A percentile compares a stretch with the other conserved stretches of the same genome.
phyloP scores from a whole-genome alignment of 2,329 filamentous ascomycete genomes.

The Neoarthrinium moseri region DNA sequence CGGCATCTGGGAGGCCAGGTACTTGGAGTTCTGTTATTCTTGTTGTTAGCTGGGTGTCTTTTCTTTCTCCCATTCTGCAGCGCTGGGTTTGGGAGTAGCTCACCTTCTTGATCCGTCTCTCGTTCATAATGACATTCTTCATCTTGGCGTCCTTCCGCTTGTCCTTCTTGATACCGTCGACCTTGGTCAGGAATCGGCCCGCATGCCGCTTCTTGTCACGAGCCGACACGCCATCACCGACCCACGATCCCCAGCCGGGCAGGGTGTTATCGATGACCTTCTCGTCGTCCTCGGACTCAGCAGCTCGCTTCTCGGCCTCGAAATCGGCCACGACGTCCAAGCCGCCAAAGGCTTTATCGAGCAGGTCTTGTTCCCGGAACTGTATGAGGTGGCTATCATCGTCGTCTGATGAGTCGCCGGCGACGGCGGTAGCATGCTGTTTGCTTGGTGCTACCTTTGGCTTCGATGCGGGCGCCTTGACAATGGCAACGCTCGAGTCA shows the following conservation, averaged over 20 bases:
- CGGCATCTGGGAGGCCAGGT: conserved; percentile 79
- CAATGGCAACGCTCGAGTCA: conserved; percentile 24
- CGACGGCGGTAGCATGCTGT: conserved; percentile 23
- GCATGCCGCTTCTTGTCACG: conserved; percentile 64
- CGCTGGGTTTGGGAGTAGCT: conserved; percentile 16
- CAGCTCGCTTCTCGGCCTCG: conserved; percentile 71
- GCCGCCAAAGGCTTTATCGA: conserved; percentile 83
- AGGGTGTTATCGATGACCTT: conserved; percentile 81
- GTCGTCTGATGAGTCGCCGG: conserved; percentile 44
- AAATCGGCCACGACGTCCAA: conserved; percentile 83
- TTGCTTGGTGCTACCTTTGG: conserved; percentile 15
- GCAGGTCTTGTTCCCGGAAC: conserved; percentile 64
- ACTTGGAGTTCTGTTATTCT: conserved; percentile 70
- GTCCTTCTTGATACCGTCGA: conserved; percentile 71
- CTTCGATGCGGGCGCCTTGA: conserved; percentile 20
- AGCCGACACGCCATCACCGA: conserved; percentile 77
- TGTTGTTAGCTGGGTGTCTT: conserved; percentile 12
- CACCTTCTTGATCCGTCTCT: conserved; percentile 87
- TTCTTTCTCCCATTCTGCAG: neutral
- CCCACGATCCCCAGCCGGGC: conserved; percentile 92
- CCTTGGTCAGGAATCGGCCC: conserved; percentile 61
- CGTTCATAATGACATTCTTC: conserved; percentile 84
- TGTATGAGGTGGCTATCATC: conserved; percentile 52
- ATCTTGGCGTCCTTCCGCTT: conserved; percentile 81
- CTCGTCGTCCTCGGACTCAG: conserved; percentile 75